Evolutionary conservation across 345 rosid species (phyloP).

Genomic region (Erucastrum elatum): DNA sequence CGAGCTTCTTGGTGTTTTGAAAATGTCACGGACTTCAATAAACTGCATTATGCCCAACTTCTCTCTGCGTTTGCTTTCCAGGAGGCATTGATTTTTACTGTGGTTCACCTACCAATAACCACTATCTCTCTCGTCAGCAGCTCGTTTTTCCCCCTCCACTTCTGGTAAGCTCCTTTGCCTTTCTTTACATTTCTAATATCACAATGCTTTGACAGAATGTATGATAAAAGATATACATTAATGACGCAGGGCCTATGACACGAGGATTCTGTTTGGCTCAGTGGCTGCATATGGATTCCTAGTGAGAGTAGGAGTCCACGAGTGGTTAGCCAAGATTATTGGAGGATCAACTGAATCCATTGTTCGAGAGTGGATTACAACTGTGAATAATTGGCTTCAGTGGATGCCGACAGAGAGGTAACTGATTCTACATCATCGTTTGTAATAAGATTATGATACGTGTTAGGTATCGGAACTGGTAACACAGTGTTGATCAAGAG

Average conservation of each 20-base stretch:
- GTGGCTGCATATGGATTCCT: not conserved
- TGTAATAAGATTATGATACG: no score
- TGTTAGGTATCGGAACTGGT: no score
- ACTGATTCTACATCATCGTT: not conserved
- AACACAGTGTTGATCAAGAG: no score
- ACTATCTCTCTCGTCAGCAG: not conserved
- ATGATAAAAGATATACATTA: not conserved
- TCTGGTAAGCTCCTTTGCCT: not conserved
- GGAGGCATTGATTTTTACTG: not conserved
- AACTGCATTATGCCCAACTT: not conserved
- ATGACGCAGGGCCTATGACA: not conserved
- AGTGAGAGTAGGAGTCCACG: not conserved
- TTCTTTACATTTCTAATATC: not conserved
- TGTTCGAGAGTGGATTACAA: not conserved
- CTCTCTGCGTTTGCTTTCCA: not conserved
- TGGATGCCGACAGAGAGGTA: not conserved
- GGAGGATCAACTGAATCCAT: not conserved
- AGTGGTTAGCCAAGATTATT: not conserved
- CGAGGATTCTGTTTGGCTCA: not conserved
- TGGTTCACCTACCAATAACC: not conserved
- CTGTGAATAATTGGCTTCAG: not conserved
- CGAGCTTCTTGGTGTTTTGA: not conserved
- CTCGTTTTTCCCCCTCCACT: not conserved
- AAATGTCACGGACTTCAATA: not conserved
- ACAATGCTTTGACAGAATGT: not conserved